These are phyloP conservation scores for Fraxinus pennsylvanica DNA, from an alignment of 257 asterid species.

Conservation along the genomic window DNA sequence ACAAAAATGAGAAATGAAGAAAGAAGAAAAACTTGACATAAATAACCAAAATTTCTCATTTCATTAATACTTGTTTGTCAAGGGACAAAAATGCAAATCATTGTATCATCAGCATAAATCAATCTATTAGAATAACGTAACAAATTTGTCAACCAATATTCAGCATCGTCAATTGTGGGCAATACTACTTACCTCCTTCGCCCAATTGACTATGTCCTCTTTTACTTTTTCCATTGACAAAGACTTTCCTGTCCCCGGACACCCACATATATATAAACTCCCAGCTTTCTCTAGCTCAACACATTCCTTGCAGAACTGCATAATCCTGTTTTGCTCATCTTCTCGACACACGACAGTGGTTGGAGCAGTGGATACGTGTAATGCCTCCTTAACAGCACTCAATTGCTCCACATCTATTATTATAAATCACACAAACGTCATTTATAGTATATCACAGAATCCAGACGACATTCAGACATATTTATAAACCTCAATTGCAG, in stretches of 20 bases:
- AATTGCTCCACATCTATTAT: constrained; percentile 62
- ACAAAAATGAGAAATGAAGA: not conserved
- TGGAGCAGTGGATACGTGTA: constrained; percentile 82
- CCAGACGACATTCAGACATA: not conserved
- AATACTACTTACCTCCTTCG: constrained; percentile 55
- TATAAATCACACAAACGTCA: constrained; percentile 18
- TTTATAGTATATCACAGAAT: not conserved
- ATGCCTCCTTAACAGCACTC: constrained; percentile 71
- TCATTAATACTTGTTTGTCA: not conserved
- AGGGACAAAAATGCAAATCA: not conserved
- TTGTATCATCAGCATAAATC: not conserved
- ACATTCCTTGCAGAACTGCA: constrained; percentile 78
- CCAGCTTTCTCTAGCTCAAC: constrained; percentile 71
- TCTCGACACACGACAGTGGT: constrained; percentile 64
- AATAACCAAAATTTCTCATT: not conserved
- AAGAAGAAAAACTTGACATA: not conserved
- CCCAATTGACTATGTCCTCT: constrained; percentile 64
- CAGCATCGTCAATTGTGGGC: not conserved
- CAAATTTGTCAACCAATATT: constrained; percentile 6
- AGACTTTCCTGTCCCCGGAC: constrained; percentile 98
- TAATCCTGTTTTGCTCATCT: constrained; percentile 60
- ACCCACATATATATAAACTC: constrained; percentile 85
- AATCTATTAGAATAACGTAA: not conserved
- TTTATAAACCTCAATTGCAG: not conserved
- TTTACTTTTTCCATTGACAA: constrained; percentile 73